phyloP scores from a whole-genome alignment of 2,329 filamentous ascomycete species.

The Elsinoe fawcettii region DNA sequence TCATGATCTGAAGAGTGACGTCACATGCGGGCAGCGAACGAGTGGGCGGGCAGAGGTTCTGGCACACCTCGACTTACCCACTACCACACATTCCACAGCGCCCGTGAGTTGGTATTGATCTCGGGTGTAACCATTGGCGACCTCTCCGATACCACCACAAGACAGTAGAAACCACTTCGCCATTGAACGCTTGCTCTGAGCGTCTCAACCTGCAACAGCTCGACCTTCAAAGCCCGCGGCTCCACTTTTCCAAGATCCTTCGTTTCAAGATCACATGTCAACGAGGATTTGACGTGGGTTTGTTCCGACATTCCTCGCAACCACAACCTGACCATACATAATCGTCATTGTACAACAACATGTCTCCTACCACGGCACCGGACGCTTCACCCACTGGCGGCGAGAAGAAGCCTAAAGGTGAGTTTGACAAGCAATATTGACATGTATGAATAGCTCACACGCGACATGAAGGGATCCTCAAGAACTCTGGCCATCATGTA shows the following conservation, averaged over 20 bases:
- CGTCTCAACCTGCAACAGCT: background rate
- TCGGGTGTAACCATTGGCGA: background rate
- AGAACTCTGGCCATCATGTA: slow-evolving; percentile 65
- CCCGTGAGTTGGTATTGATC: background rate
- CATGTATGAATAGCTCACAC: slow-evolving; percentile 6
- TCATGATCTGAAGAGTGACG: background rate
- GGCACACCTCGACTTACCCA: background rate
- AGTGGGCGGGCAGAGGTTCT: background rate
- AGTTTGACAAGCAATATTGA: slow-evolving; percentile 2
- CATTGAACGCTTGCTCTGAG: background rate
- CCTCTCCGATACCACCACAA: background rate
- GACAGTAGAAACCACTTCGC: background rate
- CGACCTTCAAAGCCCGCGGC: background rate
- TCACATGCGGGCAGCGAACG: background rate
- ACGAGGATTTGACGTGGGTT: background rate
- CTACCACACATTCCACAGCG: background rate
- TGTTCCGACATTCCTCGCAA: background rate
- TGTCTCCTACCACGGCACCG: background rate
- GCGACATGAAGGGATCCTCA: slow-evolving; percentile 69
- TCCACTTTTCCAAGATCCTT: slow-evolving; percentile 9
- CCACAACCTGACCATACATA: background rate
- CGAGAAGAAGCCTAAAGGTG: slow-evolving; percentile 13
- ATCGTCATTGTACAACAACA: background rate
- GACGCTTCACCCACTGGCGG: slow-evolving; percentile 9
- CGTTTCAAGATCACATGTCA: slow-evolving; percentile 16